Evolutionary conservation across 441 rosid species (phyloP).

Genomic region (Codiaeum variegatum): DNA sequence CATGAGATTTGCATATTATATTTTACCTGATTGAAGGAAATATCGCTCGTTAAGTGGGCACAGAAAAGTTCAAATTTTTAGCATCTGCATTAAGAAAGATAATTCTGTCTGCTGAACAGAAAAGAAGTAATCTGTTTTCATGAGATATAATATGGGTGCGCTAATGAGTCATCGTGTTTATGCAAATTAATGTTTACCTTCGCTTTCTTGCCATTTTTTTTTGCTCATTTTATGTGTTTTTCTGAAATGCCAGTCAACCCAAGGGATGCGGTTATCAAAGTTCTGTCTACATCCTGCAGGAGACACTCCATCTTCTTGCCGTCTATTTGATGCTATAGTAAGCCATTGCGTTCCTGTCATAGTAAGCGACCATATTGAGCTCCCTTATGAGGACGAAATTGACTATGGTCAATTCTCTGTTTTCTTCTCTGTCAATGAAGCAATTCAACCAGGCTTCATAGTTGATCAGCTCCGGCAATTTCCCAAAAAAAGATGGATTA

Average conservation of each 20-base stretch:
- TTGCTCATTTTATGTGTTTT: constrained; percentile 15
- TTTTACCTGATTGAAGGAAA: background rate
- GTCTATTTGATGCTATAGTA: constrained; percentile 87
- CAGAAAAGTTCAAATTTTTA: background rate
- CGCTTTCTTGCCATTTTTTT: background rate
- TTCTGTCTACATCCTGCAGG: constrained; percentile 94
- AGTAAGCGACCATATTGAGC: constrained; percentile 80
- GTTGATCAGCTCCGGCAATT: constrained; percentile 60
- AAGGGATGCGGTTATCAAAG: constrained; percentile 88
- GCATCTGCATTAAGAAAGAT: background rate
- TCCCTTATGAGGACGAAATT: constrained; percentile 85
- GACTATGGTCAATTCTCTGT: constrained; percentile 74
- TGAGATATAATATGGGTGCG: too few species aligned
- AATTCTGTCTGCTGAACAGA: background rate
- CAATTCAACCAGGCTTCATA: constrained; percentile 66
- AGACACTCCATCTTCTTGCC: constrained; percentile 94
- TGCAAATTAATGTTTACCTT: background rate
- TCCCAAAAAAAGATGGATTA: constrained; percentile 66
- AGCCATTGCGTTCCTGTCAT: constrained; percentile 92
- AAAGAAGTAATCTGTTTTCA: background rate
- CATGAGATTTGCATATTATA: background rate
- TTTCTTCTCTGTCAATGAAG: constrained; percentile 74
- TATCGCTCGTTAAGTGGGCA: background rate
- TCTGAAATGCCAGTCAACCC: constrained; percentile 50
- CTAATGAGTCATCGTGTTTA: background rate